A percentile compares a stretch with the other conserved stretches of the same genome.
These are phyloP conservation scores for Sergeia podlipaevii DNA, from an alignment of 208 protist species.

Conservation along the genomic window DNA sequence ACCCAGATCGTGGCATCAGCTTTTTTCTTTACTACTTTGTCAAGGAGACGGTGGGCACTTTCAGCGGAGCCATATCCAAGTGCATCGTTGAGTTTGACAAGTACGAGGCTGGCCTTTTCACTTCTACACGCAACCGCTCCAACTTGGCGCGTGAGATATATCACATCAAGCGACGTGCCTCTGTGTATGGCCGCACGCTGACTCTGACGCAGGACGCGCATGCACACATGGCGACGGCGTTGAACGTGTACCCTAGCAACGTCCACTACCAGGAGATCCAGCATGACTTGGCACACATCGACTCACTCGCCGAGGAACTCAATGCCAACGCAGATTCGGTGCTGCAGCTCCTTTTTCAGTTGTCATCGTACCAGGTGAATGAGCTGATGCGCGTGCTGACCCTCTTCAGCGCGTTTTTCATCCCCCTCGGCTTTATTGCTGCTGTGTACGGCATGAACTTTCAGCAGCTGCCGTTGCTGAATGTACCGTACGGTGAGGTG, in stretches of 20 bases:
- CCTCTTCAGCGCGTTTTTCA: slow-evolving; percentile 85
- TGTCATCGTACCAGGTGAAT: slow-evolving; percentile 84
- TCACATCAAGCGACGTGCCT: slow-evolving; percentile 78
- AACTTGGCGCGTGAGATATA: slow-evolving; percentile 68
- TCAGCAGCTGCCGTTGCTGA: slow-evolving; percentile 50
- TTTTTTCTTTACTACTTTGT: slow-evolving; percentile 62
- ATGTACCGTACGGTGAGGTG: slow-evolving; percentile 38
- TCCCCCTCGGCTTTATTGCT: slow-evolving; percentile 79
- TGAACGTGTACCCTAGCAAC: slow-evolving; percentile 34
- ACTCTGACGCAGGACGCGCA: slow-evolving; percentile 68
- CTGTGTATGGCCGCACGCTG: slow-evolving; percentile 62
- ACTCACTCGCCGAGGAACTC: slow-evolving; percentile 63
- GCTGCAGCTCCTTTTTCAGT: slow-evolving; percentile 73
- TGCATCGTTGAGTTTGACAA: slow-evolving; percentile 78
- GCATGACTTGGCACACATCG: slow-evolving; percentile 65
- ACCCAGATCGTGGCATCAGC: slow-evolving; percentile 9
- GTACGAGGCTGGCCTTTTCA: slow-evolving; percentile 70
- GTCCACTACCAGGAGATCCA: slow-evolving; percentile 73
- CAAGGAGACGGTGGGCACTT: slow-evolving; percentile 60
- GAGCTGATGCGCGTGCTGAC: slow-evolving; percentile 87
- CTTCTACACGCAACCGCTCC: slow-evolving; percentile 31
- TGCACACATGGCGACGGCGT: slow-evolving; percentile 39
- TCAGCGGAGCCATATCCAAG: slow-evolving; percentile 39
- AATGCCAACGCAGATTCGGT: slow-evolving; percentile 70
- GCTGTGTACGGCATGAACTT: slow-evolving; percentile 89